Base-by-base conservation (phyloP, 331 rosid genomes). In the Arachis monticola region DNA sequence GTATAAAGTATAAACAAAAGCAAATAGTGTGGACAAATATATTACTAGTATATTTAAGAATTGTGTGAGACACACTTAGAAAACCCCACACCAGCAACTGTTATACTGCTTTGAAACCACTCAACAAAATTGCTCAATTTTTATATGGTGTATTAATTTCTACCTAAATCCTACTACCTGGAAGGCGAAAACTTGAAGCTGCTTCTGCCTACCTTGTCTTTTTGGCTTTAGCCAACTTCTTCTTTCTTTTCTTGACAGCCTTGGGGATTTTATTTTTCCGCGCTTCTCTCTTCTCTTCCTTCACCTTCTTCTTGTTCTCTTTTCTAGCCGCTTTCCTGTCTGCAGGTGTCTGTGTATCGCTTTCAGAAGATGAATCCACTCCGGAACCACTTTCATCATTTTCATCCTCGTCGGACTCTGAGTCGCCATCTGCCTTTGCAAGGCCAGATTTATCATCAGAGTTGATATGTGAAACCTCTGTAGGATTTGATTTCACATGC, bases 291-390 rank as follows among this genome's bases (percentile, higher is more conserved):
- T 93, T 93, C 89, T 91, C 98, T 75, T 89, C 95, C 57, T 91
- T 93, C 71, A 93, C 98, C 78, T 89, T 91, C 90, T 91, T 91
- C 70, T 93, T 91, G 77, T 91, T 84, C 84, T 91, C 98, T 77
- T 73, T 93, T 62, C 89, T 88, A 2, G 96, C 91, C n/a, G 91
- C 85, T 89, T 93, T 93, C 84, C 74, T 89, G 13, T 93, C 98
- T 1, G 17, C 76, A 52, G 88, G 90, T 53, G 30, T 47, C 75
- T 80, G 80, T 55, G 44, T 61, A 58, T 80, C 88, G 8, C 78
- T 79, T 59, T 81, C 87, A 7, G 83, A 67, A 17, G 46, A 79
- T 51, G 79, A 85, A 58, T 51, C 66, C 59, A 70, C 91, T 69
- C 91, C 97, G 3, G 91, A 83, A 57, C 83, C 90, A 11, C 77